Percentiles rank a stretch among this genome's conserved stretches.
Conservation (phyloP, 2,329 filamentous ascomycete genomes). For the Aspergillus vadensis region DNA sequence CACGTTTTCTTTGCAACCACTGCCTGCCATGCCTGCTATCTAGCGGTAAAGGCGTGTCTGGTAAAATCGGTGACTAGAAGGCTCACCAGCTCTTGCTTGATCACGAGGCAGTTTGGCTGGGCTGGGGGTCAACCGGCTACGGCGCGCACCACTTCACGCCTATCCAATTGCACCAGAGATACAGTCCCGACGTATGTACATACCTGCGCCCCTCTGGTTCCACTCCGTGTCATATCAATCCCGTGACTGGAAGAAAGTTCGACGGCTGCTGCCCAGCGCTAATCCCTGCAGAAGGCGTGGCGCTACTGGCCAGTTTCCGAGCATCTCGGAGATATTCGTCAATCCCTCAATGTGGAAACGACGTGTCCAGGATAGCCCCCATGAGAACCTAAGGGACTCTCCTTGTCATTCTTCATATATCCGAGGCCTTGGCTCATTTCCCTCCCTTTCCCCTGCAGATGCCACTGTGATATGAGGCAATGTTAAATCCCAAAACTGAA, state of each 20-base stretch:
- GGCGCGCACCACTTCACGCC: background rate
- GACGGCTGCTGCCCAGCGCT: conserved; percentile 1
- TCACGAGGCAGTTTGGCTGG: background rate
- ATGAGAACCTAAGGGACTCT: too few species aligned
- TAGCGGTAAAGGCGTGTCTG: conserved; percentile 2
- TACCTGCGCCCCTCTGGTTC: background rate
- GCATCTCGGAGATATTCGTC: conserved; percentile 2
- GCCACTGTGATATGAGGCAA: background rate
- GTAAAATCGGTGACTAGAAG: background rate
- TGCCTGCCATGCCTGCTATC: background rate
- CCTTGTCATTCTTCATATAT: conserved; percentile 4
- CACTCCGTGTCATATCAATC: background rate
- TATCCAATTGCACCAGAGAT: background rate
- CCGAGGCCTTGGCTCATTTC: background rate
- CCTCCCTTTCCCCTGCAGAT: background rate
- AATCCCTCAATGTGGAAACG: background rate
- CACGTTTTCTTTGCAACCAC: conserved; percentile 11
- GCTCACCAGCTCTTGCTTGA: background rate
- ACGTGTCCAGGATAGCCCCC: background rate
- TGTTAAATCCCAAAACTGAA: background rate
- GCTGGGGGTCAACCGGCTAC: background rate
- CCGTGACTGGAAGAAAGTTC: conserved; percentile 5
- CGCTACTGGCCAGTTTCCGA: background rate
- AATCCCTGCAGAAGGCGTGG: conserved; percentile 8
- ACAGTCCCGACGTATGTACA: background rate